Base-by-base conservation (phyloP, 495 filamentous ascomycete species). In the Penicillium robsamsonii region DNA sequence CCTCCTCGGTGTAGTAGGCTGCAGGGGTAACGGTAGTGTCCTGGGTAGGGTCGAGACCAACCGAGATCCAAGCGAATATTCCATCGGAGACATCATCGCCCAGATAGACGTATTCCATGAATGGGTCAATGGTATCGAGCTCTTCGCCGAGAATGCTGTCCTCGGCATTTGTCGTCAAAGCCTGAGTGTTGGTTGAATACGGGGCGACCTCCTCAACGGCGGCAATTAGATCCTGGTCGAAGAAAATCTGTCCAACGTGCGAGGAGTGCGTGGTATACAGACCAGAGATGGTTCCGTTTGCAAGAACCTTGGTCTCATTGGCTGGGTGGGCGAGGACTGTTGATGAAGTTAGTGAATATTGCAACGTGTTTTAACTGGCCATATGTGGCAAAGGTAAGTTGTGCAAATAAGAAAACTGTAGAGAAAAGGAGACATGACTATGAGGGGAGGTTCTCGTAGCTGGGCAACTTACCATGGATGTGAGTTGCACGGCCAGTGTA, bases 161-260 rank as follows among this genome's bases (percentile, higher is more conserved):
- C 8, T 77, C 70, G 9, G 67, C 63, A 68, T 88, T 87, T 4
- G 63, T 66, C 13, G 73, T 80, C 17, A 84, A 31, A 13, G 58
- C 56, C 50, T 79, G 69, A 13, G 66, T 79, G 70, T 87, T 87
- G 46, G 65, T 76, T 58, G 61, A 76, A 67, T 88, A 87, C 0
- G 84, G 84, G 8, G 65, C 55, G 1, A 67, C 65, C 27, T 66
- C 64, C 56, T 85, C 79, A 50, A 80, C 78, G 2, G 60, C 60
- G 38, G 61, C 50, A 55, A 78, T 73, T 4, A 87, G 76, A 24
- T 73, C 66, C 58, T 84, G 75, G 61, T 85, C 80, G 54, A 80
- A 87, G 81, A 84, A 87, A 37, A 85, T 43, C 64, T 88, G 83
- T 24, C 84, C 83, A 51, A 86, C 72, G 65, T 88, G 80, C 2